These are phyloP conservation scores for Carex kokanica DNA, from an alignment of 176 grass and related monocot species.

Conservation along the genomic window DNA sequence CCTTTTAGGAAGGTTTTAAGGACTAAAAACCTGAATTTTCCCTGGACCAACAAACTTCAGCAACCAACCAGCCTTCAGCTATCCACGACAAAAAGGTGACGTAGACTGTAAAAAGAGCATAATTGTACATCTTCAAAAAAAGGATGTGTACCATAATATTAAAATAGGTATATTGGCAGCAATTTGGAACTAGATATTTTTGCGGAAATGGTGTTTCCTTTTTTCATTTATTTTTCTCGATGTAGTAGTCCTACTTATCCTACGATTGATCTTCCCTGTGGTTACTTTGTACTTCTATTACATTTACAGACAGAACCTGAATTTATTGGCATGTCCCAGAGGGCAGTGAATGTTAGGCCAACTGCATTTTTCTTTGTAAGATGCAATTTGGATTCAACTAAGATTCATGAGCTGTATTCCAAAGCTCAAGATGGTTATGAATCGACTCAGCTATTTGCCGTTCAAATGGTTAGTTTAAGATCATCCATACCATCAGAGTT, in stretches of 20 bases:
- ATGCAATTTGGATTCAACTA: conserved; percentile 58
- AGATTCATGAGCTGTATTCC: conserved; percentile 59
- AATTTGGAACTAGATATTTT: not conserved
- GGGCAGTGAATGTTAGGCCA: conserved; percentile 82
- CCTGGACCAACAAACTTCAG: not conserved
- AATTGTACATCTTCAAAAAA: not conserved
- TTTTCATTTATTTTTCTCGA: not conserved
- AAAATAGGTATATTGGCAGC: not conserved
- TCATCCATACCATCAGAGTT: not conserved
- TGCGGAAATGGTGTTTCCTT: not conserved
- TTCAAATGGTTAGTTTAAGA: conserved; percentile 44
- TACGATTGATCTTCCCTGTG: not conserved
- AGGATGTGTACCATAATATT: not conserved
- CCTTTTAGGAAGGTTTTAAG: not conserved
- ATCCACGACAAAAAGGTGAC: not conserved
- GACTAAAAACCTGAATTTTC: not conserved
- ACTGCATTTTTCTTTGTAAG: conserved; percentile 84
- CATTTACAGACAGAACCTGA: conserved; percentile 57
- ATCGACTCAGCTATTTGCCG: conserved; percentile 68
- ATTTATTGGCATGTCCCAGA: conserved; percentile 76
- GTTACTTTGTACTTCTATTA: not conserved
- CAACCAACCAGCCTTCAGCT: not conserved
- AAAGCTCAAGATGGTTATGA: conserved; percentile 94
- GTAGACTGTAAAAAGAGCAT: not conserved
- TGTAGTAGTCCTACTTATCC: not conserved